These are phyloP conservation scores for Saccharomyces hybrid DNA, from an alignment of 1,139 yeast genomes.

Conservation along the genomic window DNA sequence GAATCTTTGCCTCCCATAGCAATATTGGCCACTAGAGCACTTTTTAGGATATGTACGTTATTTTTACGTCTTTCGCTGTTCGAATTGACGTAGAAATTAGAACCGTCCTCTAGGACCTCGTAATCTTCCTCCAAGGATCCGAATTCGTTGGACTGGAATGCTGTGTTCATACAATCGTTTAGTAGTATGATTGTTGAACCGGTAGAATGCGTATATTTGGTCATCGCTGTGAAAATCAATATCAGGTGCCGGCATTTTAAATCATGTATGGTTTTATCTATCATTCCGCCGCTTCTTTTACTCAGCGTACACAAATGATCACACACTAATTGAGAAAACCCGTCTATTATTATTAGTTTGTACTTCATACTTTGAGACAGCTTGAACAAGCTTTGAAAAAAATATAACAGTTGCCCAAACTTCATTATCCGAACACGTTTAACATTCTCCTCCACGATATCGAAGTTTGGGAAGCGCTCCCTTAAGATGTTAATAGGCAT, in stretches of 20 bases:
- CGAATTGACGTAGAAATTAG: slow-evolving; percentile 22
- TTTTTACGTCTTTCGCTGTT: slow-evolving; percentile 4
- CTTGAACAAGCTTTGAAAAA: slow-evolving; percentile 17
- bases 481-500: slow-evolving; percentile 10
- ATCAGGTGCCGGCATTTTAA: slow-evolving; percentile 24
- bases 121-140: slow-evolving; percentile 14
- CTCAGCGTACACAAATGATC: slow-evolving; percentile 21
- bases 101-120: slow-evolving; percentile 16
- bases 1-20: slow-evolving; percentile 29
- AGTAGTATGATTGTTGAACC: slow-evolving; percentile 21
- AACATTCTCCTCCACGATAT: slow-evolving; percentile 2
- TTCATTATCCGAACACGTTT: slow-evolving; percentile 16
- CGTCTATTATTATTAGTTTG: slow-evolving; percentile 26
- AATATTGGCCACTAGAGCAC: slow-evolving; percentile 28
- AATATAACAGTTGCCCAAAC: slow-evolving; percentile 23
- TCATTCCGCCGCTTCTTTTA: slow-evolving; percentile 4
- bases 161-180: slow-evolving; percentile 30
- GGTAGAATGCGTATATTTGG: slow-evolving; percentile 23
- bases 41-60: slow-evolving; percentile 21
- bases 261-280: slow-evolving; percentile 17
- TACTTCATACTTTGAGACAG: slow-evolving; percentile 7
- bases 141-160: slow-evolving; percentile 18
- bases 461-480: neutral
- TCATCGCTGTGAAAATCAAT: slow-evolving; percentile 22
- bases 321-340: slow-evolving; percentile 26